Conservation (phyloP, 192 early-diverging fungal genomes). For the Coemansia sp. region DNA sequence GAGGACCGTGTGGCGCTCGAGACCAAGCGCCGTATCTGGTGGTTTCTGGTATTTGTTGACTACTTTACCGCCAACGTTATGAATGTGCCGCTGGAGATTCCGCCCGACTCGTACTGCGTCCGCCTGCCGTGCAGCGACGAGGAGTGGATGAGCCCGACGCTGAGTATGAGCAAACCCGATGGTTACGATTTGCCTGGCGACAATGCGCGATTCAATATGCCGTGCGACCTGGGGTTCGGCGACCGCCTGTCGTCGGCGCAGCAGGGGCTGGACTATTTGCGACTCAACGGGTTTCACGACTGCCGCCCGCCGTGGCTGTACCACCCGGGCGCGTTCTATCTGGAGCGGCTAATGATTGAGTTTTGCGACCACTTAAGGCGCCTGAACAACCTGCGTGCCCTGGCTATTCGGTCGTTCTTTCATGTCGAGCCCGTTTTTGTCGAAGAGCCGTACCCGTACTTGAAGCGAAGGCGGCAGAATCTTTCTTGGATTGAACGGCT, state of each 20-base stretch:
- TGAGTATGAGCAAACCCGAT: slow-evolving; percentile 5
- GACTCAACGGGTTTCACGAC: slow-evolving; percentile 42
- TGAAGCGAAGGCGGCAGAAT: slow-evolving; percentile 25
- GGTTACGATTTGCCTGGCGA: not conserved
- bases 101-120: slow-evolving; percentile 52
- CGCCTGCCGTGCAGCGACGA: slow-evolving; percentile 52
- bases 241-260: slow-evolving; percentile 32
- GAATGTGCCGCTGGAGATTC: slow-evolving; percentile 51
- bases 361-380: slow-evolving; percentile 51
- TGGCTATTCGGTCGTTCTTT: slow-evolving; percentile 48
- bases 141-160: slow-evolving; percentile 39
- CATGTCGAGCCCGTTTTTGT: slow-evolving; percentile 41
- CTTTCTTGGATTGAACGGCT: slow-evolving; percentile 40
- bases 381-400: slow-evolving; percentile 46
- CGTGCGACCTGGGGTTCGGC: slow-evolving; percentile 45
- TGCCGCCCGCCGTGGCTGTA: slow-evolving; percentile 51
- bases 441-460: slow-evolving; percentile 44
- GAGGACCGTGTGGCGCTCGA: slow-evolving; percentile 36
- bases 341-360: slow-evolving; percentile 54
- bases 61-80: slow-evolving; percentile 54
- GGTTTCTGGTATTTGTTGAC: slow-evolving; percentile 53
- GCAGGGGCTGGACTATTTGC: slow-evolving; percentile 32
- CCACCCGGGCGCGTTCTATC: slow-evolving; percentile 43
- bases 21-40: slow-evolving; percentile 49
- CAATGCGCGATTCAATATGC: not conserved